Evolutionary conservation across 108 stramenopile species (phyloP), one percentile per base, ranked within the genome.

Genomic region (Seminavis robusta): DNA sequence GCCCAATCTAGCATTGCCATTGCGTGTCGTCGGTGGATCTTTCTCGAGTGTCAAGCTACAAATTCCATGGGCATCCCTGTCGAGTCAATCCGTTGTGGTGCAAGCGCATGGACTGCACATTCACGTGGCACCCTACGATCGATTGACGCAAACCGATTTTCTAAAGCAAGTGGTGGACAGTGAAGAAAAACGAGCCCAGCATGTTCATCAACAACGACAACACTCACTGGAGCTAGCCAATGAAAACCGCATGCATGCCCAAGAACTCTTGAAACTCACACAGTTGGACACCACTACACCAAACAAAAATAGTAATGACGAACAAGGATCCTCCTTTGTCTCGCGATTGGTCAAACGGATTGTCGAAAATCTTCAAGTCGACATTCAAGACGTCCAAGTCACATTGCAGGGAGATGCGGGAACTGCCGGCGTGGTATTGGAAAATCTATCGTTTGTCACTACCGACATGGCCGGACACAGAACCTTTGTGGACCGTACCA

Each of bases 291-390:
- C n/a, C n/a, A n/a, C n/a, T n/a, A n/a, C n/a, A n/a, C n/a, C n/a
- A n/a, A n/a, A n/a, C n/a, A n/a, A n/a, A n/a, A n/a, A n/a, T n/a
- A n/a, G n/a, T n/a, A n/a, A n/a, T n/a, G n/a, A n/a, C n/a, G n/a
- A n/a, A n/a, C n/a, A n/a, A n/a, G n/a, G n/a, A n/a, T n/a, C n/a
- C n/a, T 69, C 40, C 10, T 90, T 93, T 61, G 70, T 60, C 13
- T 51, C 77, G 6, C 73, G 86, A 20, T 51, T 94, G 47, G 92
- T 84, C 0, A 71, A 84, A 11, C 63, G 86, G 8, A 88, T 94
- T 33, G 48, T 89, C 6, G 88, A 94, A 55, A 94, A 94, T 62
- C 53, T 94, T 23, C 86, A 90, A 59, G 56, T 94, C 6, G 88
- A 90, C 59, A 79, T 94, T 13, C 52, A 77, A 24, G 74, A 85